phyloP scores from a whole-genome alignment of 1,139 yeast genomes.

The Torulaspora globosa region DNA sequence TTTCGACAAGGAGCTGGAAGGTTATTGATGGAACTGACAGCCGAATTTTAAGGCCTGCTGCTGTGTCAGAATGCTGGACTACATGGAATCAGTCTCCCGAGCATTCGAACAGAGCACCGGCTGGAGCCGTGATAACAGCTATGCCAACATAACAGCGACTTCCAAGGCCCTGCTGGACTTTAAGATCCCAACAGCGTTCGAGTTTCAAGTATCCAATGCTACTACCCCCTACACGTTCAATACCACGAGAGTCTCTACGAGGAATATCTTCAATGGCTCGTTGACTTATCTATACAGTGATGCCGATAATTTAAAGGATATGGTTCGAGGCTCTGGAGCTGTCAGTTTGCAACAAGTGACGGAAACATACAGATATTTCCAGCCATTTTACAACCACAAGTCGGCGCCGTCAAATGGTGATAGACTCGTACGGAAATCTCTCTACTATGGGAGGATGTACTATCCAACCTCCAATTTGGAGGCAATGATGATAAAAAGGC shows the following conservation, averaged over 20 bases:
- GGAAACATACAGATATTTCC: slow-evolving; percentile 68
- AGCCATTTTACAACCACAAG: slow-evolving; percentile 40
- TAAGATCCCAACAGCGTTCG: slow-evolving; percentile 63
- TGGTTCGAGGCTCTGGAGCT: slow-evolving; percentile 49
- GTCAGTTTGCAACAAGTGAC: slow-evolving; percentile 66
- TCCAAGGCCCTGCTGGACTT: slow-evolving; percentile 68
- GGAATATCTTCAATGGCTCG: slow-evolving; percentile 72
- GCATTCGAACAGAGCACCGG: slow-evolving; percentile 64
- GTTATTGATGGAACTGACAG: too few relatives aligned
- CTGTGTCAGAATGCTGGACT: slow-evolving; percentile 54
- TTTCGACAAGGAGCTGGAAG: not conserved
- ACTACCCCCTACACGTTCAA: slow-evolving; percentile 71
- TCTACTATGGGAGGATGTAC: slow-evolving; percentile 79
- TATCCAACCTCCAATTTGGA: slow-evolving; percentile 86
- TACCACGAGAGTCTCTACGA: slow-evolving; percentile 66
- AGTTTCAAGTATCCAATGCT: slow-evolving; percentile 66
- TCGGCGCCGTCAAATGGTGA: not conserved
- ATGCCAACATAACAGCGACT: slow-evolving; percentile 67
- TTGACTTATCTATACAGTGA: slow-evolving; percentile 71
- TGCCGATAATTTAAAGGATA: slow-evolving; percentile 50
- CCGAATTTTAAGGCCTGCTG: not conserved
- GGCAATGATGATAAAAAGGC: slow-evolving; percentile 74
- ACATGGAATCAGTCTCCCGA: slow-evolving; percentile 78
- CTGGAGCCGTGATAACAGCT: slow-evolving; percentile 77
- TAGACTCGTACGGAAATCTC: slow-evolving; percentile 25